Evolutionary conservation across 805 yeast genomes (phyloP).

Genomic region (Candida broadrunensis): DNA sequence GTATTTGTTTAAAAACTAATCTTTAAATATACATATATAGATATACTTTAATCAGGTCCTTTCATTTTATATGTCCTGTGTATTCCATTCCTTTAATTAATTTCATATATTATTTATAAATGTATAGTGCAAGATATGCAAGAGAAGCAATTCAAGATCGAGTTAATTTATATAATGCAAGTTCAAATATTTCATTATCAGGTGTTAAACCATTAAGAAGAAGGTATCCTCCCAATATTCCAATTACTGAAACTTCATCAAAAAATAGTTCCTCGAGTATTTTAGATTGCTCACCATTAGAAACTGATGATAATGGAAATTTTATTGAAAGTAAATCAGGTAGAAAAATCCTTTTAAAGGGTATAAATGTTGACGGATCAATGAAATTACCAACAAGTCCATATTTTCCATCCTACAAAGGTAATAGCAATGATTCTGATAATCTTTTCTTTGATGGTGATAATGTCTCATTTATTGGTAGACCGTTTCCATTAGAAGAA

Average conservation of each 20-base stretch:
- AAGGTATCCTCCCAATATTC: slow-evolving; percentile 14
- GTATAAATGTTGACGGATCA: slow-evolving; percentile 77
- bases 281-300: slow-evolving; percentile 18
- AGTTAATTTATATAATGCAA: slow-evolving; percentile 25
- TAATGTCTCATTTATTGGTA: slow-evolving; percentile 72
- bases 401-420: slow-evolving; percentile 37
- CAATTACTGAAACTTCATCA: slow-evolving; percentile 10
- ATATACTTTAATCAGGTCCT: too few species aligned
- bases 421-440: slow-evolving; percentile 30
- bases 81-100: too few species aligned
- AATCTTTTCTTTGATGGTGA: slow-evolving; percentile 67
- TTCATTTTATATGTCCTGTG: too few species aligned
- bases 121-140: slow-evolving; percentile 21
- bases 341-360: slow-evolving; percentile 63
- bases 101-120: too few species aligned
- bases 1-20: too few species aligned
- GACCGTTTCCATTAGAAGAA: slow-evolving; percentile 76
- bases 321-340: slow-evolving; percentile 53
- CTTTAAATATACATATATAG: too few species aligned
- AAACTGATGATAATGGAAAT: slow-evolving; percentile 42
- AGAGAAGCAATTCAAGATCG: slow-evolving; percentile 30
- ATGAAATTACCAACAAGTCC: slow-evolving; percentile 70
- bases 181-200: slow-evolving; percentile 20
- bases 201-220: slow-evolving; percentile 27
- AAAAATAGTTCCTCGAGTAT: slow-evolving; percentile 6